Percentiles rank a stretch among this genome's conserved stretches.
Conservation (phyloP, 148 eudicot genomes). For the Rhododendron molle region DNA sequence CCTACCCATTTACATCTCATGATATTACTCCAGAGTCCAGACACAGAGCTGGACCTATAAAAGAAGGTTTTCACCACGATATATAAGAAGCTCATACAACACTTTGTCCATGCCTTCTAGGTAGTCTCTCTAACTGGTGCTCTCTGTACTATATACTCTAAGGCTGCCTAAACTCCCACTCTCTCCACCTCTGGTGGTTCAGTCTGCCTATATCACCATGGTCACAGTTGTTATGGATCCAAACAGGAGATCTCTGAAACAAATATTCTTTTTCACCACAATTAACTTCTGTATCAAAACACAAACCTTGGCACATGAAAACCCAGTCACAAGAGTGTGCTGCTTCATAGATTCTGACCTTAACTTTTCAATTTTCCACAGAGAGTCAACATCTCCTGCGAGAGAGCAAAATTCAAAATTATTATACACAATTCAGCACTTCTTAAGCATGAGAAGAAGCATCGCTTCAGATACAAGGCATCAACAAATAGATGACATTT, state of each 20-base stretch:
- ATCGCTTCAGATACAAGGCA: neutral
- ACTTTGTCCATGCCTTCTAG: neutral
- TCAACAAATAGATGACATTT: neutral
- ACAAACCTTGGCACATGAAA: constrained; percentile 85
- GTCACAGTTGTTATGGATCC: neutral
- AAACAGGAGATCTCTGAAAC: neutral
- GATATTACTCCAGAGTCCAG: neutral
- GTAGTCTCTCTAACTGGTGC: neutral
- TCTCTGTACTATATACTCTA: neutral
- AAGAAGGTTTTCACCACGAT: neutral
- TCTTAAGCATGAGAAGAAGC: constrained; percentile 3
- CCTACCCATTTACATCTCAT: neutral
- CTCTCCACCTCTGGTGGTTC: neutral
- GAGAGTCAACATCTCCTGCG: constrained; percentile 70
- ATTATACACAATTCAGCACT: neutral
- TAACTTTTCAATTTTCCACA: constrained; percentile 80
- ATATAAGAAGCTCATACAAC: neutral
- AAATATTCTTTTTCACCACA: neutral
- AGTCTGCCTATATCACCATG: neutral
- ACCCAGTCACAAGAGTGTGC: constrained; percentile 63
- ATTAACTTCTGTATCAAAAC: neutral
- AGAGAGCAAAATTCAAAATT: neutral
- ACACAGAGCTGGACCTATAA: neutral
- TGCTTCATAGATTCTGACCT: constrained; percentile 63
- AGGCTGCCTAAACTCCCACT: neutral